Evolutionary conservation across 352 stramenopile species (phyloP).

Genomic region (Saprolegnia diclina): DNA sequence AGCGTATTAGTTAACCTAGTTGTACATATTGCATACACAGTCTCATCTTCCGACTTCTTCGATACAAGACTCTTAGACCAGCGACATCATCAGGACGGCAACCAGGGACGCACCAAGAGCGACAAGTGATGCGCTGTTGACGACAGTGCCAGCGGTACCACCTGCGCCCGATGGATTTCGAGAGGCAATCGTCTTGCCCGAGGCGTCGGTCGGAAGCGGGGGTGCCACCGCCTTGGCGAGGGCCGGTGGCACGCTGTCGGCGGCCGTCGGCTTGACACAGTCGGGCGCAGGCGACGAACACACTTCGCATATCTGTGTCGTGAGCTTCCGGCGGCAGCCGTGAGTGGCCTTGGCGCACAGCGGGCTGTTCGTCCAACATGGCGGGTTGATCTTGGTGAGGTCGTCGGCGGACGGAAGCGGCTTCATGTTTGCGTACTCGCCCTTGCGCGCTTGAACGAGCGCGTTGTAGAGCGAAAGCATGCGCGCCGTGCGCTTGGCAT

Average conservation of each 20-base stretch:
- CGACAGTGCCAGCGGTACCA: too few species aligned
- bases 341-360: slow-evolving; percentile 41
- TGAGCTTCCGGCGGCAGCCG: slow-evolving; percentile 55
- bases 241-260: too few species aligned
- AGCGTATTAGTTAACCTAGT: too few species aligned
- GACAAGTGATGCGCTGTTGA: too few species aligned
- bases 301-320: slow-evolving; percentile 48
- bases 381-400: slow-evolving; percentile 43
- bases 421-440: slow-evolving; percentile 36
- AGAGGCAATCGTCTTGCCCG: background rate
- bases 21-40: too few species aligned
- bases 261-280: background rate
- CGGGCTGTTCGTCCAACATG: slow-evolving; percentile 60
- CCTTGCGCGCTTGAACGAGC: background rate
- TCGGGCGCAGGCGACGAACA: slow-evolving; percentile 32
- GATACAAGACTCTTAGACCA: too few species aligned
- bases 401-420: slow-evolving; percentile 38
- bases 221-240: background rate
- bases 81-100: too few species aligned
- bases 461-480: slow-evolving; percentile 31
- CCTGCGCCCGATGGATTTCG: too few species aligned
- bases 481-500: slow-evolving; percentile 23
- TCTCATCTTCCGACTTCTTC: too few species aligned
- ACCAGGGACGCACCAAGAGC: too few species aligned
- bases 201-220: background rate